These are phyloP conservation scores for Leavenworthia alabamica DNA, from an alignment of 345 rosid species.

Conservation along the genomic window DNA sequence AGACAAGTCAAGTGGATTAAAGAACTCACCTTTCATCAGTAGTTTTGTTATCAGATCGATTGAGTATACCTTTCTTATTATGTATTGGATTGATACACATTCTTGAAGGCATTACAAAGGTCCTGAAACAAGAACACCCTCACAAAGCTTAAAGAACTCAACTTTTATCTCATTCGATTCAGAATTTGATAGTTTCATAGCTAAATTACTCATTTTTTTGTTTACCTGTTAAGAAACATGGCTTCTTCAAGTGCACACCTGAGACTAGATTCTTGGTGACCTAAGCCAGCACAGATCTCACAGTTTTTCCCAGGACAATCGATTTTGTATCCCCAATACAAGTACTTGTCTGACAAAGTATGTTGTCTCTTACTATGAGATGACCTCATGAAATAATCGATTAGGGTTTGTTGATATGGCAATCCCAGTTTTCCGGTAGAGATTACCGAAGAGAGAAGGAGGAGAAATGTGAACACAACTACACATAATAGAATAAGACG, in stretches of 20 bases:
- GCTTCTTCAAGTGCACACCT: constrained; percentile 99
- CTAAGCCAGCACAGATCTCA: constrained; percentile 78
- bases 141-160: background rate
- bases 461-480: constrained; percentile 38
- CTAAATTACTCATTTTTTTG: no score
- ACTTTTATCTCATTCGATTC: no score
- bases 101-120: constrained; percentile 93
- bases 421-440: constrained; percentile 51
- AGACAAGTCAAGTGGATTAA: background rate
- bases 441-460: constrained; percentile 44
- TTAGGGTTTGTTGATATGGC: constrained; percentile 28
- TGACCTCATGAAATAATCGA: constrained; percentile 27
- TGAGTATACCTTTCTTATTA: constrained; percentile 68
- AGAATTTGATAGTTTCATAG: no score
- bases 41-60: constrained; percentile 42
- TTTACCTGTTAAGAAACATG: constrained; percentile 66
- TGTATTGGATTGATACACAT: constrained; percentile 95
- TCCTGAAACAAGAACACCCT: constrained; percentile 46
- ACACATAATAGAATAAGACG: constrained; percentile 36
- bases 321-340: constrained; percentile 89
- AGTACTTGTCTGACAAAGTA: constrained; percentile 65
- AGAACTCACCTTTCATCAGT: constrained; percentile 61
- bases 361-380: constrained; percentile 37
- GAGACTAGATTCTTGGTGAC: constrained; percentile 97
- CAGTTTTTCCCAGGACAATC: constrained; percentile 98